These are phyloP conservation scores for Tetracladium maxilliforme DNA, from an alignment of 2,329 filamentous ascomycete genomes.

Conservation along the genomic window DNA sequence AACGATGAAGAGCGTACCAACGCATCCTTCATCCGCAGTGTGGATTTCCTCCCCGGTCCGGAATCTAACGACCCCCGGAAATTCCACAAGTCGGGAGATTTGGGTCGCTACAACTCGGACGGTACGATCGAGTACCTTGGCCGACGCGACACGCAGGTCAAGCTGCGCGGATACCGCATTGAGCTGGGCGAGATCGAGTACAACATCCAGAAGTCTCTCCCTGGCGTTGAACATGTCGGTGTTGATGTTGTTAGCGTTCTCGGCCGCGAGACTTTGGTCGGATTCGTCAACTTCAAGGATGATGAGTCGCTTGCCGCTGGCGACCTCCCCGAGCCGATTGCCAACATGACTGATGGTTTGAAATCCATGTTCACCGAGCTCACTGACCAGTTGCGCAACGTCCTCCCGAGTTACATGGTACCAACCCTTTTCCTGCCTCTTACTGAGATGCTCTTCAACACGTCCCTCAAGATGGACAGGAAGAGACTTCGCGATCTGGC, in stretches of 20 bases:
- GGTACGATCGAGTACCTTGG: slow-evolving; percentile 39
- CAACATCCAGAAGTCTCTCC: slow-evolving; percentile 8
- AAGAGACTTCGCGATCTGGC: slow-evolving; percentile 9
- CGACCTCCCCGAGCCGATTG: too few species aligned
- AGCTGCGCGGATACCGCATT: slow-evolving; percentile 49
- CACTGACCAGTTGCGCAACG: too few species aligned
- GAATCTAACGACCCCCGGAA: slow-evolving; percentile 25
- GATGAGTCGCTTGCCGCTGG: too few species aligned
- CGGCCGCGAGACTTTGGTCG: too few species aligned
- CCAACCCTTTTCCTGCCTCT: slow-evolving; percentile 6
- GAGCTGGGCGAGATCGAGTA: slow-evolving; percentile 39
- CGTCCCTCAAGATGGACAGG: slow-evolving; percentile 8
- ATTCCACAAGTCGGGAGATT: slow-evolving; percentile 45
- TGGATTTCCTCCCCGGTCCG: slow-evolving; percentile 2
- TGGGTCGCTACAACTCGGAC: slow-evolving; percentile 36
- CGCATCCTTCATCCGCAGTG: slow-evolving; percentile 32
- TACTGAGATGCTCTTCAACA: slow-evolving; percentile 3
- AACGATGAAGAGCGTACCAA: slow-evolving; percentile 41
- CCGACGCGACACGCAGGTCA: slow-evolving; percentile 53
- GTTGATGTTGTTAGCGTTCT: slow-evolving; percentile 34
- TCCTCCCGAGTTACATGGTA: slow-evolving; percentile 8
- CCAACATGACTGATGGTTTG: too few species aligned
- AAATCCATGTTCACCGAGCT: too few species aligned
- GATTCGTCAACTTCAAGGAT: too few species aligned
- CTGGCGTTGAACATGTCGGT: too few species aligned